A percentile compares a stretch with the other conserved stretches of the same genome.
Conservation (phyloP, 257 asterid genomes). For the Fraxinus quadrangulata region DNA sequence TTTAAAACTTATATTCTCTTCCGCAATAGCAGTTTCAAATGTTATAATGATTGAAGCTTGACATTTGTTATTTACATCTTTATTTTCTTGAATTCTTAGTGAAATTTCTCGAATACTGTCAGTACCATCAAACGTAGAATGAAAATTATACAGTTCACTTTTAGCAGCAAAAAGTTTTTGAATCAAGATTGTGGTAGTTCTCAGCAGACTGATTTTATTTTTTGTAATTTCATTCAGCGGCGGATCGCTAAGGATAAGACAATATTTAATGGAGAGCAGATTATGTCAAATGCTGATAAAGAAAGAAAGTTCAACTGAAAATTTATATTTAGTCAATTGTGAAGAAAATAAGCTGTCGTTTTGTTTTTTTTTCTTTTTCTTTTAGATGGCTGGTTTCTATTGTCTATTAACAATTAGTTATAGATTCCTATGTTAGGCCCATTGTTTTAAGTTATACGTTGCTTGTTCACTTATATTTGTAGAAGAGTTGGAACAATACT, state of each 20-base stretch:
- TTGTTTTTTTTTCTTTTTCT: constrained; percentile 9
- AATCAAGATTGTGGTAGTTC: background rate
- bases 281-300: background rate
- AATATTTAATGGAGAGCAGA: constrained; percentile 1
- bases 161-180: background rate
- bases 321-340: background rate
- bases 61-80: background rate
- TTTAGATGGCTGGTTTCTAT: constrained; percentile 15
- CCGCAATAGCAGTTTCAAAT: background rate
- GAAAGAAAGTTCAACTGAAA: background rate
- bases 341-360: constrained; percentile 7
- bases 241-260: constrained; percentile 31
- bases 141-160: background rate
- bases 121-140: background rate
- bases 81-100: background rate
- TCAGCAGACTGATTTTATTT: constrained; percentile 16
- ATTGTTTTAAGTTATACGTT: background rate
- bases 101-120: background rate
- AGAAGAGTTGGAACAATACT: constrained; percentile 12
- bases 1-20: background rate
- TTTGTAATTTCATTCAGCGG: constrained; percentile 12
- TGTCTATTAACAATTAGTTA: constrained; percentile 18
- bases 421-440: background rate
- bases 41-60: background rate
- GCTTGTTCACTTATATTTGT: background rate